Evolutionary conservation across 2,329 filamentous ascomycete genomes (phyloP), one percentile per base, ranked within the genome.

Genomic region (Keithomyces neogunnii): DNA sequence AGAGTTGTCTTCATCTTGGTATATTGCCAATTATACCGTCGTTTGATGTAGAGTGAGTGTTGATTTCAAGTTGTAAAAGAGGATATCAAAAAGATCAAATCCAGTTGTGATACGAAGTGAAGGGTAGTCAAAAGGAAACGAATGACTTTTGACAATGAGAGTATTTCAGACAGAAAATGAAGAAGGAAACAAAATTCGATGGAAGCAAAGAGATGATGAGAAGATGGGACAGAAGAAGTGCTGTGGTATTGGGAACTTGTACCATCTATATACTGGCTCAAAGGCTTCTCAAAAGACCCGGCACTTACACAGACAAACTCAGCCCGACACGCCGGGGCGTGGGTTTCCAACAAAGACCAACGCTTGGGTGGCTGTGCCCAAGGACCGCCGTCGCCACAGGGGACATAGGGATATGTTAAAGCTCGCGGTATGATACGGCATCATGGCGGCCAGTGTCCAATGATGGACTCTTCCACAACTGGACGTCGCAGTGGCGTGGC

Each of bases 1-100:
- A 73, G 59, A 51, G 69, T 66, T 61, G 69, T 69, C 75, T 79
- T 82, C 76, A 80, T 82, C 45, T 54, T 74, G 60, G 59, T 60
- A 47, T 46, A 42, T 31, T 48, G 47, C 19, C 28, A 35, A 26
- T 28, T 30, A 54, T 53, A 45, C 49, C 39, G 26, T 51, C 46
- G 50, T 29, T 31, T 26, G 3, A 42, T 44, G 40, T 30, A 3
- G 13, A 4, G 9, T 30, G 13, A 4, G 28, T 29, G 13, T 10
- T 19, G 19, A 19, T 19, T 19, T 19, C 7, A 44, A 30, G 10
- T 11, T 30, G 8, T 7, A 3, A 30, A 36, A 19, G 19, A 19
- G 19, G 19, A 51, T 53, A 48, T 45, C 48, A 48, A 30, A 49
- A 46, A 19, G 19, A 19, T 19, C 19, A 19, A 19, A 19, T 19